Evolutionary conservation across 179 eudicot genomes (phyloP).

Genomic region (Gypsophila paniculata): DNA sequence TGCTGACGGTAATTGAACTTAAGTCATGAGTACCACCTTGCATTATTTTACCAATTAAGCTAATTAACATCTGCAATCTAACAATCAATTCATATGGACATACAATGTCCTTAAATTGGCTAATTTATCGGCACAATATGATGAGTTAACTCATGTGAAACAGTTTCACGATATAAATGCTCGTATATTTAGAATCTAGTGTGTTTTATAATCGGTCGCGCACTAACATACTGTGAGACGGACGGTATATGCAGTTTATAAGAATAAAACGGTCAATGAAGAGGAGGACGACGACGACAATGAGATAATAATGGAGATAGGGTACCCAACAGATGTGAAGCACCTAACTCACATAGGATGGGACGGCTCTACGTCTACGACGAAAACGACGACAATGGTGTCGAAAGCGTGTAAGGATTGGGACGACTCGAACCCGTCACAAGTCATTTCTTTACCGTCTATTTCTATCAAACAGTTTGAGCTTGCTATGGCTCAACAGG

Average conservation of each 20-base stretch:
- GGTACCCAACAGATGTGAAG: slow-evolving; percentile 48
- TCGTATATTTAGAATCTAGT: too few relatives aligned
- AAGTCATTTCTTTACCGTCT: slow-evolving; percentile 54
- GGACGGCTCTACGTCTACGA: slow-evolving; percentile 48
- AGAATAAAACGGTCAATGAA: slow-evolving; percentile 20
- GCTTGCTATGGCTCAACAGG: slow-evolving; percentile 69
- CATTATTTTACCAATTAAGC: too few relatives aligned
- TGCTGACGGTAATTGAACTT: too few relatives aligned
- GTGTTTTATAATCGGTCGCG: too few relatives aligned
- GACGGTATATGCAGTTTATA: slow-evolving; percentile 32
- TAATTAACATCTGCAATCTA: too few relatives aligned
- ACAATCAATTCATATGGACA: neutral
- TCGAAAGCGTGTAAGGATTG: slow-evolving; percentile 22
- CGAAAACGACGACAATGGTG: slow-evolving; percentile 3
- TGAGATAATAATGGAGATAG: slow-evolving; percentile 32
- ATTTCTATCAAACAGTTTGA: slow-evolving; percentile 71
- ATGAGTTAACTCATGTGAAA: too few relatives aligned
- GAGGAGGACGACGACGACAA: slow-evolving; percentile 22
- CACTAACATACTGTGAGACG: too few relatives aligned
- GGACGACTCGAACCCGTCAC: slow-evolving; percentile 34
- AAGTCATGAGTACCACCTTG: too few relatives aligned
- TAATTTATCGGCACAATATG: neutral
- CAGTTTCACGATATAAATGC: too few relatives aligned
- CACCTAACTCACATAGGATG: slow-evolving; percentile 51
- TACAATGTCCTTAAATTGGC: too few relatives aligned